Conservation (phyloP, 345 rosid genomes). For the Nasturtium officinale region DNA sequence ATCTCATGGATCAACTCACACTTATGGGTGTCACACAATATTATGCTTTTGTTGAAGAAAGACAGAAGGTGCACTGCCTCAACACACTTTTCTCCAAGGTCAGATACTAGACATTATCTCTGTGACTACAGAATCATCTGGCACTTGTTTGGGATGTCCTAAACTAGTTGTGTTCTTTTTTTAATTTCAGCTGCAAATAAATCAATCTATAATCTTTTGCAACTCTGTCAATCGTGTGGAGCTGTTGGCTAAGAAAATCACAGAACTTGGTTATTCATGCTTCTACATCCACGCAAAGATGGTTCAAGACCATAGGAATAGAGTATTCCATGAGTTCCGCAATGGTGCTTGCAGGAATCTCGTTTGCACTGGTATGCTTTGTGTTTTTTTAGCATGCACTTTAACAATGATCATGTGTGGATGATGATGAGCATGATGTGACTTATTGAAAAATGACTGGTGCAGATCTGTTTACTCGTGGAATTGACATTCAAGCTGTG, state of each 20-base stretch:
- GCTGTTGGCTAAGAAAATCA: conserved; percentile 95
- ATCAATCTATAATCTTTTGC: conserved; percentile 98
- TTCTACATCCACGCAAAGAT: conserved; percentile 98
- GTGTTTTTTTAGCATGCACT: conserved; percentile 17
- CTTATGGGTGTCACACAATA: conserved; percentile 94
- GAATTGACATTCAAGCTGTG: conserved; percentile 99
- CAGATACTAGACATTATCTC: conserved; percentile 16
- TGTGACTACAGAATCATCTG: conserved; percentile 14
- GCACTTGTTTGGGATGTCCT: conserved; percentile 10
- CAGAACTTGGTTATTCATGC: conserved; percentile 99
- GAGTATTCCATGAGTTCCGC: conserved; percentile 99
- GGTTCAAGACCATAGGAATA: conserved; percentile 99
- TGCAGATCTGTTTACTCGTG: conserved; percentile 97
- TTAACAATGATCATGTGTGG: conserved; percentile 2
- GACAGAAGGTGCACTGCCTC: conserved; percentile 99
- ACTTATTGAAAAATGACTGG: conserved; percentile 19
- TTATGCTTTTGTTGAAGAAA: conserved; percentile 99
- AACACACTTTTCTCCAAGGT: conserved; percentile 99
- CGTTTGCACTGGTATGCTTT: conserved; percentile 90
- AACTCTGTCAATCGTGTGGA: conserved; percentile 99
- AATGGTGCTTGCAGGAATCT: conserved; percentile 99
- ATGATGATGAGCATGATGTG: conserved; percentile 1
- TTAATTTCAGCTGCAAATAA: conserved; percentile 87
- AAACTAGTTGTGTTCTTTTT: background rate
- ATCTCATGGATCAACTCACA: conserved; percentile 99